Percentiles rank a stretch among this genome's conserved stretches.
Conservation (phyloP, 305 asterid species). For the Fraxinus sp. region DNA sequence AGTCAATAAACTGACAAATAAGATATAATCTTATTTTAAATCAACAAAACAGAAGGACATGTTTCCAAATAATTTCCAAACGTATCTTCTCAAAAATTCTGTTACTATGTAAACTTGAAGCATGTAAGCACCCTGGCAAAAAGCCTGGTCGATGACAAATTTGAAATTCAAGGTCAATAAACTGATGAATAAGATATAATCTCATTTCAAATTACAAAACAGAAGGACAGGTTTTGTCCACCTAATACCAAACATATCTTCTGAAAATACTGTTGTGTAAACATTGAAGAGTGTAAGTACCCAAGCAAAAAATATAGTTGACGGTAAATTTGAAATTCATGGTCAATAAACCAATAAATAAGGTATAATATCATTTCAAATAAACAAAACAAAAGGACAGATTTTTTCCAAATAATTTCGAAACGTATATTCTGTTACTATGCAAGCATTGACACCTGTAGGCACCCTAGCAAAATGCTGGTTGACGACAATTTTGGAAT, state of each 20-base stretch:
- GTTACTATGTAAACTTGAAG: not conserved
- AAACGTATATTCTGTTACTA: slow-evolving; percentile 13
- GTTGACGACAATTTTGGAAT: slow-evolving; percentile 10
- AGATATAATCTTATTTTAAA: slow-evolving; percentile 18
- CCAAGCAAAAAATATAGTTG: not conserved
- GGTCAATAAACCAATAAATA: slow-evolving; percentile 16
- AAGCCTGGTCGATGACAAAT: not conserved
- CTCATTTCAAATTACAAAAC: slow-evolving; percentile 18
- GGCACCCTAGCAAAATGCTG: slow-evolving; percentile 3
- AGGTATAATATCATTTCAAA: slow-evolving; percentile 18
- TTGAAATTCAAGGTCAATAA: slow-evolving; percentile 18
- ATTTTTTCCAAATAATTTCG: slow-evolving; percentile 20
- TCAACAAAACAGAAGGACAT: slow-evolving; percentile 11
- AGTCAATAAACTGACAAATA: slow-evolving; percentile 15
- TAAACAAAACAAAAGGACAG: slow-evolving; percentile 10
- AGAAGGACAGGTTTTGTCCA: not conserved
- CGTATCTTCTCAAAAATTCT: slow-evolving; percentile 1
- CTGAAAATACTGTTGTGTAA: not conserved
- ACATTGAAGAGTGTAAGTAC: not conserved
- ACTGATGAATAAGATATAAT: slow-evolving; percentile 17
- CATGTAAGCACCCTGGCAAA: not conserved
- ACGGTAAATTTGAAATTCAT: not conserved
- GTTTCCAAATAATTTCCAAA: slow-evolving; percentile 26
- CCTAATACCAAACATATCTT: slow-evolving; percentile 9
- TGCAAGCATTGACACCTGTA: not conserved